Base-by-base conservation (phyloP, 345 rosid genomes). In the Populus tremula region DNA sequence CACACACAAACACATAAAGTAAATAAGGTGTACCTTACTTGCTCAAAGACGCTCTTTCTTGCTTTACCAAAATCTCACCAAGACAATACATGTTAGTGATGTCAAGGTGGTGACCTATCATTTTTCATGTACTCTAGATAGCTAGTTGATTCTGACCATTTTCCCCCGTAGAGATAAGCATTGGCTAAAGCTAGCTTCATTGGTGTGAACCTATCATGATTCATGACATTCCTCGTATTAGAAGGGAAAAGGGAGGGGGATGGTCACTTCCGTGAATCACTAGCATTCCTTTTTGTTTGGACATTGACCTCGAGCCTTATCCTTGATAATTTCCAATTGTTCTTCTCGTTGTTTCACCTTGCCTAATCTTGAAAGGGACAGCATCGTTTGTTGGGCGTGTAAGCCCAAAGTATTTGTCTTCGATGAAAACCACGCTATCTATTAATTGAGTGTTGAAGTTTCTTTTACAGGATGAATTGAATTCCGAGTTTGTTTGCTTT, bases 341-440 rank as follows among this genome's bases (percentile, higher is more conserved):
- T 67, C 66, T 36, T 25, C 66, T 25, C 38, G 14, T 77, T 54
- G 25, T 33, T 76, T 59, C 25, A 18, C 38, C 35, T 17, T 78
- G 70, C 76, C 82, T 25, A 78, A 72, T 53, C 72, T 76, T 76
- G 83, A 85, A 70, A 74, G 81, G 25, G 78, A 85, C 83, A 31
- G 2, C 74, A 31, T 21, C 2, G n/a, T 29, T 78, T 73, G 50
- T 41, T 67, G 49, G 49, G 64, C 50, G 25, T 31, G 74, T 18
- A n/a, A 38, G 69, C 27, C 14, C 43, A 72, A 11, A 53, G 18
- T 56, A 3, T 59, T 23, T n/a, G 63, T n/a, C 29, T 38, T 76
- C 39, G 29, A 45, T 76, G 62, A 74, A 59, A 56, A 56, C 73
- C 71, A 35, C 72, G 25, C 36, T 4, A 72, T 72, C 65, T 69